A percentile compares a stretch with the other conserved stretches of the same genome.
These are phyloP conservation scores for Mycena vitilis DNA, from an alignment of 768 basidiomycete species.

Conservation along the genomic window DNA sequence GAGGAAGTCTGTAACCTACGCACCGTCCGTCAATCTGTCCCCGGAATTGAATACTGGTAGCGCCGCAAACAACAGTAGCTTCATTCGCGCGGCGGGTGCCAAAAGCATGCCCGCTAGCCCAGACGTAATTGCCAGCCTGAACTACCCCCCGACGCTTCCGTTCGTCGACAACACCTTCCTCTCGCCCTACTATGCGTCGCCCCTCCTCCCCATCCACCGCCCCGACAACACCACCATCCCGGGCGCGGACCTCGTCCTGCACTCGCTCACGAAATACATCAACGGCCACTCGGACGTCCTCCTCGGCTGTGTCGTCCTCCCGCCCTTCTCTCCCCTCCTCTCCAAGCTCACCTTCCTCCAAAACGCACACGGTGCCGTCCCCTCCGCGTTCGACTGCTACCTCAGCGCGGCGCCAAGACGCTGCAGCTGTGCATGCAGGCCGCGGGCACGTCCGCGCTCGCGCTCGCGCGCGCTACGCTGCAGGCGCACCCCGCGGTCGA, in stretches of 20 bases:
- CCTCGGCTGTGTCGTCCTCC: too few relatives aligned
- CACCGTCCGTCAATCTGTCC: too few relatives aligned
- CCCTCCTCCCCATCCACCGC: constrained; percentile 62
- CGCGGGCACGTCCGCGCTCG: constrained; percentile 87
- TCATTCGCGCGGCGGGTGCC: too few relatives aligned
- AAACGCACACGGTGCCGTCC: constrained; percentile 87
- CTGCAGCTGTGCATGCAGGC: constrained; percentile 88
- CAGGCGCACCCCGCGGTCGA: constrained; percentile 69
- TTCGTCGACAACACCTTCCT: constrained; percentile 95
- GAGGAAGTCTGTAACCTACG: too few relatives aligned
- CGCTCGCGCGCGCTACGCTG: constrained; percentile 76
- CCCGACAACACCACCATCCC: constrained; percentile 44
- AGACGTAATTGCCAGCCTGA: constrained; percentile 49
- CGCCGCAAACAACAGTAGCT: too few relatives aligned
- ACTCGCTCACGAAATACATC: too few relatives aligned
- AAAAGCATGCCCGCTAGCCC: too few relatives aligned
- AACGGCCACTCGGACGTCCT: too few relatives aligned
- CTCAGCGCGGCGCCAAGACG: constrained; percentile 92
- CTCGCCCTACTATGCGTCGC: constrained; percentile 91
- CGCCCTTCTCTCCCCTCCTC: too few relatives aligned
- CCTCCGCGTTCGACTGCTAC: constrained; percentile 90
- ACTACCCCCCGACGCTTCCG: constrained; percentile 71
- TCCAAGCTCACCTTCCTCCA: too few relatives aligned
- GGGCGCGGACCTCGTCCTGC: constrained; percentile 86
- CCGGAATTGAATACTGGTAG: too few relatives aligned